These are phyloP conservation scores for Chaetoceros tenuissimus DNA, from an alignment of 108 stramenopile species.

Conservation along the genomic window DNA sequence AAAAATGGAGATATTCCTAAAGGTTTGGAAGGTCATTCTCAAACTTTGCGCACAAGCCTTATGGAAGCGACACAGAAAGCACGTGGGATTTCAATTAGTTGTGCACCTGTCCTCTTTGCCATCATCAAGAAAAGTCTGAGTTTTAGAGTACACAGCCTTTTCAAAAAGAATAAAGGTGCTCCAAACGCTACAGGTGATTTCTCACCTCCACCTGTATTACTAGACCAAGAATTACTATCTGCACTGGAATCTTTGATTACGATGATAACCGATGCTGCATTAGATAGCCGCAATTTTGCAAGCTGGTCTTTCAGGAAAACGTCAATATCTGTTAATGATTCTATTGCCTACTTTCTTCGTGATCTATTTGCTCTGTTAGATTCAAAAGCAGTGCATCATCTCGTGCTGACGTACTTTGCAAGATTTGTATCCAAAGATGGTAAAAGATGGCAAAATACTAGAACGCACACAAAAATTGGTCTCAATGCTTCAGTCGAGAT, in stretches of 20 bases:
- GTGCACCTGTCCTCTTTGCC: slow-evolving; percentile 82
- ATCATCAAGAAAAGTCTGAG: slow-evolving; percentile 80
- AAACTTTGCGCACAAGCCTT: slow-evolving; percentile 32
- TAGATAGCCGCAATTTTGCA: slow-evolving; percentile 82
- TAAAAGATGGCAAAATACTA: slow-evolving; percentile 62
- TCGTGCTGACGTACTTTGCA: slow-evolving; percentile 62
- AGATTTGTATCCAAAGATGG: slow-evolving; percentile 61
- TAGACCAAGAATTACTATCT: slow-evolving; percentile 54
- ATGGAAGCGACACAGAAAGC: slow-evolving; percentile 57
- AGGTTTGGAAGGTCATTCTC: slow-evolving; percentile 13
- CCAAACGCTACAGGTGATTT: slow-evolving; percentile 7
- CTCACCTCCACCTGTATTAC: slow-evolving; percentile 45
- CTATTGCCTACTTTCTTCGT: slow-evolving; percentile 65
- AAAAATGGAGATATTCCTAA: slow-evolving; percentile 21
- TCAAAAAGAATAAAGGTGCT: slow-evolving; percentile 18
- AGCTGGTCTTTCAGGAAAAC: slow-evolving; percentile 70
- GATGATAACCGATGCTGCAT: slow-evolving; percentile 69
- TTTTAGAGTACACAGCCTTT: slow-evolving; percentile 46
- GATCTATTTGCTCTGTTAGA: slow-evolving; percentile 77
- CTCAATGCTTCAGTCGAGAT: slow-evolving; percentile 80
- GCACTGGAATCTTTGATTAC: slow-evolving; percentile 54
- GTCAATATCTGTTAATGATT: slow-evolving; percentile 84
- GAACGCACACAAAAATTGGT: slow-evolving; percentile 74
- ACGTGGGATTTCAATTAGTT: slow-evolving; percentile 60
- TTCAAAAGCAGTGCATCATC: slow-evolving; percentile 50